Evolutionary conservation across 2,329 filamentous ascomycete species (phyloP), one percentile per base, ranked within the genome.

Genomic region (Penicillium griseofulvum): DNA sequence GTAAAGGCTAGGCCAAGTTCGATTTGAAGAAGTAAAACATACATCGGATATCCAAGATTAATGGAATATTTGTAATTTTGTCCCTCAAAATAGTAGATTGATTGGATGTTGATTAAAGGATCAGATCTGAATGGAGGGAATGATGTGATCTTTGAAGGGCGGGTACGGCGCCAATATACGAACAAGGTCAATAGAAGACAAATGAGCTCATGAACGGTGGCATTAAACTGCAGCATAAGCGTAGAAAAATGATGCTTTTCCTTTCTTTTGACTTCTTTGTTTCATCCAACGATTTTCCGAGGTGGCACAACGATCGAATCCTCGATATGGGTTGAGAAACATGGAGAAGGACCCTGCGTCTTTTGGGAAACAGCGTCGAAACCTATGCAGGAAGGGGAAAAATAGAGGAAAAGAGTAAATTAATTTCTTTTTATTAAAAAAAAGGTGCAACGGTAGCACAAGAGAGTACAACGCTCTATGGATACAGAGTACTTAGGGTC

Each of bases 231-330:
- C 16, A 45, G 46, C 26, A 42, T 26, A 29, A 34, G 33, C 17
- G 28, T 19, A 26, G 19, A 22, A 44, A 29, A 52, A 48, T 16
- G 43, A 39, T 38, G 16, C 19, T 12, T 55, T 48, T 36, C 24
- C 38, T 43, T 19, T 42, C 31, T 43, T 47, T 50, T 55, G 31
- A 31, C 19, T 37, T 2, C n/a, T 46, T 46, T 45, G 28, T 2
- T 9, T 31, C 37, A 28, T 49, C 22, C 47, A 44, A 39, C 33
- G 60, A 61, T 57, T 57, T 61, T 59, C 61, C 57, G 58, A 59
- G 52, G 60, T 65, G 39, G 37, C 26, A 65, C 63, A 52, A 46
- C 55, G 61, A 64, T 61, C 56, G 61, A 55, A 48, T 52, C 39
- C 52, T 52, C 53, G 42, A 47, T 53, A 56, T 58, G 54, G 53